phyloP scores from a whole-genome alignment of 2,329 filamentous ascomycete genomes.

The Pseudofabraea citricarpa region DNA sequence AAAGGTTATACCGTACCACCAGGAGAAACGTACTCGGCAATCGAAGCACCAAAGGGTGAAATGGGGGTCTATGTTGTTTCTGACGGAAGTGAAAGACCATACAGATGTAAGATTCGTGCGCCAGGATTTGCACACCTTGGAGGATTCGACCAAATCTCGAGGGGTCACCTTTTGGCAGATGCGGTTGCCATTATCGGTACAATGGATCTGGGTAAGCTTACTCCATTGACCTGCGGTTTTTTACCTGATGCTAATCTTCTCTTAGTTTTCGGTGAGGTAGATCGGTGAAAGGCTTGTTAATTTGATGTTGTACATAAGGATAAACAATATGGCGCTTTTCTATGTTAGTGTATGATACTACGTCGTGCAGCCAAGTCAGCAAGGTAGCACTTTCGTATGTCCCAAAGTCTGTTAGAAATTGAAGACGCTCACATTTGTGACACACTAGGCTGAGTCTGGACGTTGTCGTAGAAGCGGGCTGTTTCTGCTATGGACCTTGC shows the following conservation, averaged over 20 bases:
- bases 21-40: slow-evolving; percentile 95
- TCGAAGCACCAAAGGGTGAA: slow-evolving; percentile 99
- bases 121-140: slow-evolving; percentile 93
- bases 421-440: not conserved
- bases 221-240: slow-evolving; percentile 3
- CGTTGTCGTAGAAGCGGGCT: no score
- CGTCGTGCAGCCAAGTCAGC: slow-evolving; percentile 17
- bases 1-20: slow-evolving; percentile 97
- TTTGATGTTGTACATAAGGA: slow-evolving; percentile 5
- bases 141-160: slow-evolving; percentile 89
- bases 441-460: not conserved
- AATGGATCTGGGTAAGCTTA: slow-evolving; percentile 72
- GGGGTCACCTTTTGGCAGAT: slow-evolving; percentile 91
- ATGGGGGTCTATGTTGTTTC: slow-evolving; percentile 98
- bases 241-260: slow-evolving; percentile 11
- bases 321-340: slow-evolving; percentile 8
- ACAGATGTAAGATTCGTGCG: slow-evolving; percentile 95
- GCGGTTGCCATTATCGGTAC: slow-evolving; percentile 92
- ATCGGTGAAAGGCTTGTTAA: slow-evolving; percentile 36
- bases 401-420: no score
- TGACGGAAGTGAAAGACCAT: slow-evolving; percentile 92
- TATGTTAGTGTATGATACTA: slow-evolving; percentile 6
- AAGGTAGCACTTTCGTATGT: slow-evolving; percentile 5
- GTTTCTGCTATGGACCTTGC: no score
- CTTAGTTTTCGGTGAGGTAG: slow-evolving; percentile 40